phyloP scores from a whole-genome alignment of 2,329 filamentous ascomycete species.

The Aspergillus luchuensis region DNA sequence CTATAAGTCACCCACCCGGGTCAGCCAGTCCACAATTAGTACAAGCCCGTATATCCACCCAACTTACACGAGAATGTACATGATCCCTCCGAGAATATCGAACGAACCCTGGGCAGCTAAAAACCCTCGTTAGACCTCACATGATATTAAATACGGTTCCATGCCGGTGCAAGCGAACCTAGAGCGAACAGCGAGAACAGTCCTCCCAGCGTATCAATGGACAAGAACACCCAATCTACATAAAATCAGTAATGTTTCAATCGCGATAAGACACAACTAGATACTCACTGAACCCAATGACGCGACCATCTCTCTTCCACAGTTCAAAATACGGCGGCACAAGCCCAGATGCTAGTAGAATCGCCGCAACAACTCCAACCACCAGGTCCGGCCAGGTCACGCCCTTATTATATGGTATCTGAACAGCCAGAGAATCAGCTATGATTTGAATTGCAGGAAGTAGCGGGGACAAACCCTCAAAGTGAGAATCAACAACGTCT shows the following conservation, averaged over 20 bases:
- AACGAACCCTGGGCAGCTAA: slow-evolving; percentile 62
- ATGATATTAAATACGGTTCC: no score
- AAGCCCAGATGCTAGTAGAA: slow-evolving; percentile 59
- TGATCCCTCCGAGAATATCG: slow-evolving; percentile 61
- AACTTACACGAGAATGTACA: slow-evolving; percentile 63
- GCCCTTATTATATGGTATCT: slow-evolving; percentile 59
- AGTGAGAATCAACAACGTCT: slow-evolving; percentile 60
- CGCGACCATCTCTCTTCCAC: slow-evolving; percentile 62
- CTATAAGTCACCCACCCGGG: slow-evolving; percentile 34
- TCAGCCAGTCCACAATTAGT: background rate
- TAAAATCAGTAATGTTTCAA: background rate
- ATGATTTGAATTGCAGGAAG: background rate
- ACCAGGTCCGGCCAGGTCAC: slow-evolving; percentile 57
- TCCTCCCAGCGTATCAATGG: slow-evolving; percentile 62
- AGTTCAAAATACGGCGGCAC: slow-evolving; percentile 64
- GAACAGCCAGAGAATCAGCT: background rate
- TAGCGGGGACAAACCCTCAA: slow-evolving; percentile 48
- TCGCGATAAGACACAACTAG: no score
- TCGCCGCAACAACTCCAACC: slow-evolving; percentile 60
- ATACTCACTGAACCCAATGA: slow-evolving; percentile 60
- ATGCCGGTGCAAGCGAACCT: slow-evolving; percentile 41
- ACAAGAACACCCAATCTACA: slow-evolving; percentile 58
- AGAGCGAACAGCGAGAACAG: slow-evolving; percentile 66
- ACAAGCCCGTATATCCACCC: background rate
- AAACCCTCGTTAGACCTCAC: slow-evolving; percentile 11